A percentile compares a stretch with the other conserved stretches of the same genome.
Conservation (phyloP, 495 filamentous ascomycete species). For the Neurospora cerealis region DNA sequence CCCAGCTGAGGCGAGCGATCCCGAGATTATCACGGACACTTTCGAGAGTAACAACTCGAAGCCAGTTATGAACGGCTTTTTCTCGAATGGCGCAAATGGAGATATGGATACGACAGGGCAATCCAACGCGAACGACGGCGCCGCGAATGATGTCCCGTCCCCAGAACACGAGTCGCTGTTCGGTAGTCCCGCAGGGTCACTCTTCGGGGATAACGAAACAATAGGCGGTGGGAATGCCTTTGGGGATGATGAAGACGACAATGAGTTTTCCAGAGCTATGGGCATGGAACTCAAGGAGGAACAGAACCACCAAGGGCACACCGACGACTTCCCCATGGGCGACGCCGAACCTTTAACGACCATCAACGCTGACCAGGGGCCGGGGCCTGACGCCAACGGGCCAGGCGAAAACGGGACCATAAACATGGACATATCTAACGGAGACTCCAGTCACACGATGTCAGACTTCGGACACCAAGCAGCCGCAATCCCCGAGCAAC, state of each 20-base stretch:
- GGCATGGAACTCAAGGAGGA: slow-evolving; percentile 38
- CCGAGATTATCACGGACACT: slow-evolving; percentile 49
- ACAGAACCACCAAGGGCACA: slow-evolving; percentile 30
- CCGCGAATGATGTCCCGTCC: slow-evolving; percentile 37
- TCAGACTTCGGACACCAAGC: slow-evolving; percentile 11
- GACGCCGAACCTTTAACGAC: slow-evolving; percentile 9
- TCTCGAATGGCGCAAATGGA: slow-evolving; percentile 24
- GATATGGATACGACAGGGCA: background rate
- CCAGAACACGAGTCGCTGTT: slow-evolving; percentile 71
- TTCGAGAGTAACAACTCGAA: slow-evolving; percentile 45
- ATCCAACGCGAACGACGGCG: background rate
- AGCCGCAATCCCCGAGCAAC: slow-evolving; percentile 3
- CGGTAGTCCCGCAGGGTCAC: slow-evolving; percentile 43
- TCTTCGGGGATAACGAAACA: slow-evolving; percentile 50
- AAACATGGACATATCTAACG: slow-evolving; percentile 16
- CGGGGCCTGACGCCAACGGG: background rate
- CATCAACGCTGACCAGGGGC: background rate
- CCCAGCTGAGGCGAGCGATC: slow-evolving; percentile 57
- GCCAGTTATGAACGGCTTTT: slow-evolving; percentile 38
- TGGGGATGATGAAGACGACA: slow-evolving; percentile 63
- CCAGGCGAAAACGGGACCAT: background rate
- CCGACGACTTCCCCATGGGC: slow-evolving; percentile 31
- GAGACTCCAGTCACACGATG: slow-evolving; percentile 17
- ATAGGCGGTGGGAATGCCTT: slow-evolving; percentile 47
- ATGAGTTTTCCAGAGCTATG: slow-evolving; percentile 76